Base-by-base conservation (phyloP, 2,329 filamentous ascomycete genomes). In the Fusarium verrucosum region DNA sequence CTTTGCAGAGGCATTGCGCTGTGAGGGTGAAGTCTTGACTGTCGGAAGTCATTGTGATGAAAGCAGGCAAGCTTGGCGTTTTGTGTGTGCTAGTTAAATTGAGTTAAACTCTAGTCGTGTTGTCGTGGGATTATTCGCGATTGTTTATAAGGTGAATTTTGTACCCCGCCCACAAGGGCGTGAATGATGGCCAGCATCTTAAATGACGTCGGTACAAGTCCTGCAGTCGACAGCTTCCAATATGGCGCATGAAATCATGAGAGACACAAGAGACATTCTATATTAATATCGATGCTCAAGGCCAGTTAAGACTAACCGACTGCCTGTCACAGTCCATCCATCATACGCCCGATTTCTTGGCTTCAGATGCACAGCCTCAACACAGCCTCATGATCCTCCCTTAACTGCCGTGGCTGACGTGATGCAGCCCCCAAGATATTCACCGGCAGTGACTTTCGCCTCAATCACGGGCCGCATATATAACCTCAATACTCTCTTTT, bases 1-100 rank as follows among this genome's bases (percentile, higher is more conserved):
- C 55, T 51, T 77, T 77, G 76, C 82, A 84, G 11, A 83, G 76
- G 55, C 82, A 85, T 40, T 78, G 76, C 5, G 68, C 68, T 19
- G 41, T 77, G 73, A 72, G 33, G 13, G 14, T 19, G 28, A 62
- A 20, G 5, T 32, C 8, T 4, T 41, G 26, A 8, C 14, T 19
- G 3, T 58, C 2, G 3, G 30, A 9, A 8, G 37, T 6, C 58
- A 61, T 61, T 8, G 1, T 9, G 7, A 9, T 4, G 19, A 3
- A 1, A 4, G 4, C 13, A 1, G 3, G 1, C 8, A 2, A 3
- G 5, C 23, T n/a, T n/a, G n/a, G n/a, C n/a, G n/a, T n/a, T n/a
- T n/a, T n/a, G n/a, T n/a, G n/a, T n/a, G n/a, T n/a, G n/a, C n/a
- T n/a, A n/a, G n/a, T n/a, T n/a, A n/a, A n/a, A n/a, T n/a, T n/a